Evolutionary conservation across 1,284 basidiomycete species (phyloP).

Genomic region (Boletellus sp.): DNA sequence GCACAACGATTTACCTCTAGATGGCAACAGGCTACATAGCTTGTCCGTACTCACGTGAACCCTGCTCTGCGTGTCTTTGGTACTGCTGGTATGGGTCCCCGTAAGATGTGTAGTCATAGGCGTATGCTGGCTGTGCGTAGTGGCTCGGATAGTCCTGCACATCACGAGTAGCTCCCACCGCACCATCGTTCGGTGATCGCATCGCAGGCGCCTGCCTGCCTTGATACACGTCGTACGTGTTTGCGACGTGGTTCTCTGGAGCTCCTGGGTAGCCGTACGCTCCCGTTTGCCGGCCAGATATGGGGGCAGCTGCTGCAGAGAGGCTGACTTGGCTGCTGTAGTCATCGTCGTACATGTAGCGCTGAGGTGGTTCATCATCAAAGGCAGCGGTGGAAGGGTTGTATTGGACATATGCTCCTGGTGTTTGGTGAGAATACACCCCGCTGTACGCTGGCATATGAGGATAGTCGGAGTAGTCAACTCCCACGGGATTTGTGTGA

Average conservation of each 20-base stretch:
- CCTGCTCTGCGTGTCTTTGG: conserved; percentile 30
- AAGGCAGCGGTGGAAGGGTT: conserved; percentile 55
- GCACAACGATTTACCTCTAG: conserved; percentile 15
- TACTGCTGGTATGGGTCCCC: conserved; percentile 30
- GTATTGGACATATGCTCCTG: conserved; percentile 47
- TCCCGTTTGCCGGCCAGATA: conserved; percentile 39
- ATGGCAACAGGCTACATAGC: conserved; percentile 27
- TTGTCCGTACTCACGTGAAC: conserved; percentile 31
- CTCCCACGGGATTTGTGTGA: conserved; percentile 32
- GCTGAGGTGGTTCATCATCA: conserved; percentile 44
- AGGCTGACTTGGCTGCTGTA: conserved; percentile 60
- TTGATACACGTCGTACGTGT: conserved; percentile 52
- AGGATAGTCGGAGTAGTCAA: conserved; percentile 58
- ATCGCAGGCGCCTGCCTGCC: conserved; percentile 38
- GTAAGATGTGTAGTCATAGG: conserved; percentile 30
- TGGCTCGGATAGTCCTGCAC: conserved; percentile 39
- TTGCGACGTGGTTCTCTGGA: conserved; percentile 34
- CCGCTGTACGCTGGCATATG: conserved; percentile 71
- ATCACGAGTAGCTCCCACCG: conserved; percentile 24
- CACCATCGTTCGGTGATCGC: conserved; percentile 20
- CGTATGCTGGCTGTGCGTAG: conserved; percentile 22
- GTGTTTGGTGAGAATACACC: conserved; percentile 48
- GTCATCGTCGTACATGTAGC: conserved; percentile 56
- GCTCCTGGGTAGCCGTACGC: conserved; percentile 26
- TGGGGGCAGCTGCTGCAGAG: conserved; percentile 50